Percentiles rank a stretch among this genome's conserved stretches.
Conservation (phyloP, 2,329 filamentous ascomycete species). For the Ceratocystis albifundus region DNA sequence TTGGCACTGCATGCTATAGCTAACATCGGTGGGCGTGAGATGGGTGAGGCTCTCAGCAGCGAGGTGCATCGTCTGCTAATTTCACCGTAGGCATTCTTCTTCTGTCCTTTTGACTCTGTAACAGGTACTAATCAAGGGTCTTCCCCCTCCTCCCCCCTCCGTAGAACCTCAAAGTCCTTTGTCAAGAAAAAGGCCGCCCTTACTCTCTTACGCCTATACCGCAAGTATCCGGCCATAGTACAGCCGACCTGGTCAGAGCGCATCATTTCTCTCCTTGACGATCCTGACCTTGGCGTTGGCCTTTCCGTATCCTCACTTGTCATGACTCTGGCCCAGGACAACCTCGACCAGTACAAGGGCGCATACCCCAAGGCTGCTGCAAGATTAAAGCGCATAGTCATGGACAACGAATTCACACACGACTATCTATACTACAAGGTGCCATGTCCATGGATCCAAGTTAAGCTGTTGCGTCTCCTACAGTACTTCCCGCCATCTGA, state of each 20-base stretch:
- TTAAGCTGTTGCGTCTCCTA: conserved; percentile 80
- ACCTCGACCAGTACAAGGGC: conserved; percentile 86
- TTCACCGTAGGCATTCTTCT: conserved; percentile 59
- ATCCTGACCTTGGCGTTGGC: conserved; percentile 83
- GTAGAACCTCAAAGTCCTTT: conserved; percentile 71
- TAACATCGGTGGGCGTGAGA: conserved; percentile 91
- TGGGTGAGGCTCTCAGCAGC: conserved; percentile 83
- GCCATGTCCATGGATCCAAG: conserved; percentile 96
- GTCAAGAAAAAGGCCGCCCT: conserved; percentile 98
- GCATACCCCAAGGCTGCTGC: conserved; percentile 90
- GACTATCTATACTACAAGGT: conserved; percentile 99
- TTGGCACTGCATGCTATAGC: conserved; percentile 93
- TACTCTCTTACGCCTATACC: conserved; percentile 82
- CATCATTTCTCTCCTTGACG: conserved; percentile 98
- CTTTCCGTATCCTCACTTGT: conserved; percentile 91
- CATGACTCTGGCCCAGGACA: conserved; percentile 87
- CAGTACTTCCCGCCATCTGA: conserved; percentile 98
- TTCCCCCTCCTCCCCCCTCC: too few species aligned
- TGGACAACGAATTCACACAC: conserved; percentile 76
- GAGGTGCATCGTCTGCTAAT: conserved; percentile 93
- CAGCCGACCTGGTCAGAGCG: conserved; percentile 95
- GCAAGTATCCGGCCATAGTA: conserved; percentile 86
- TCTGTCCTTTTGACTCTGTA: neutral
- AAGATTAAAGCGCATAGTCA: conserved; percentile 74
- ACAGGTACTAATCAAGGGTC: neutral